phyloP scores from a whole-genome alignment of 2,329 filamentous ascomycete genomes.

The Didymella segeticola region DNA sequence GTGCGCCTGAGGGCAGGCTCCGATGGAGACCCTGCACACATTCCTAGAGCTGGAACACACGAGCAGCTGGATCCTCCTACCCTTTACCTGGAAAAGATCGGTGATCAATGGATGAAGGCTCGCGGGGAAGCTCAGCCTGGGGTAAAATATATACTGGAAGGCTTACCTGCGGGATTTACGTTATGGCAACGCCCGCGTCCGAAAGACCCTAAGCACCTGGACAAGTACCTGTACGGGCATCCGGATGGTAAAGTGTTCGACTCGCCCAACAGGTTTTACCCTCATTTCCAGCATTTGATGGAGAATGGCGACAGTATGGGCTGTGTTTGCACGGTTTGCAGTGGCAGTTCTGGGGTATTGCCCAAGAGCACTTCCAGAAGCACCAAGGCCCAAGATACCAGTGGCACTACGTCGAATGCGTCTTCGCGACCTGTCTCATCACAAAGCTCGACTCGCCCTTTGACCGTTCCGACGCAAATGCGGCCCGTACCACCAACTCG shows the following conservation, averaged over 20 bases:
- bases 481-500: not conserved
- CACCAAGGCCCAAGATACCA: slow-evolving; percentile 5
- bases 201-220: slow-evolving; percentile 51
- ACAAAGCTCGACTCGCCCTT: not conserved
- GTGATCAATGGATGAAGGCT: slow-evolving; percentile 56
- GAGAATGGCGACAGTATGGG: slow-evolving; percentile 51
- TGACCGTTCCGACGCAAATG: not conserved
- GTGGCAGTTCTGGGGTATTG: slow-evolving; percentile 26
- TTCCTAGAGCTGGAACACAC: slow-evolving; percentile 31
- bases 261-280: slow-evolving; percentile 61
- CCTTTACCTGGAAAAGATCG: slow-evolving; percentile 58
- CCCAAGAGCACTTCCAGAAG: slow-evolving; percentile 21
- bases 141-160: slow-evolving; percentile 58
- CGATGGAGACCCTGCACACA: slow-evolving; percentile 46
- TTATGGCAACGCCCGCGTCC: slow-evolving; percentile 59
- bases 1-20: slow-evolving; percentile 39
- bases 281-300: slow-evolving; percentile 65
- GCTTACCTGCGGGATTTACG: slow-evolving; percentile 62
- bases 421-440: not conserved
- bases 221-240: slow-evolving; percentile 66
- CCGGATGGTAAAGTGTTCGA: slow-evolving; percentile 59
- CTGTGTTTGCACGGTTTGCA: slow-evolving; percentile 61
- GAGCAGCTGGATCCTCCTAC: slow-evolving; percentile 49
- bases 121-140: slow-evolving; percentile 46
- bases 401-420: slow-evolving; percentile 9